Evolutionary conservation across 2,329 filamentous ascomycete genomes (phyloP), one percentile per base, ranked within the genome.

Genomic region (Pestalotiopsis sp.): DNA sequence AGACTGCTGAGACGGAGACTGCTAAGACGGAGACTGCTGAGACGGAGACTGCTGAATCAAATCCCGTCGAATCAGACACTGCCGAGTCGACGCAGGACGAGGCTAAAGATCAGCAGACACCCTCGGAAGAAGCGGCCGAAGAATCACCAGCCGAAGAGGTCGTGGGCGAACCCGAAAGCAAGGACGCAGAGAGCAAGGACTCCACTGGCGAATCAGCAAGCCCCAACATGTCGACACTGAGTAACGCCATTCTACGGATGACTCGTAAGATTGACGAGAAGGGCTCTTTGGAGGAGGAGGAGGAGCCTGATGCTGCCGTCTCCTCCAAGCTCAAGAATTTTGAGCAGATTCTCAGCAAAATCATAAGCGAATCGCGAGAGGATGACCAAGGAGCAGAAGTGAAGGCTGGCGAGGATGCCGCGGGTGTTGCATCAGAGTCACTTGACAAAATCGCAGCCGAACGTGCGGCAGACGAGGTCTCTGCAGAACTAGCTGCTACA

Each of bases 171-270:
- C 69, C 4, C 69, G 22, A 69, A 74, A 40, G 5, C 44, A 52
- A 52, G 44, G 44, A 52, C 10, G 44, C 75, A 64, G 66, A 64
- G 9, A 64, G 52, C 24, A 70, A 74, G 35, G 67, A 68, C 14
- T 72, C 68, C 61, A 68, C 67, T 48, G 70, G 68, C 22, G 40
- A 55, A 20, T 72, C 58, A 62, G 63, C 66, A 71, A 59, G 68
- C 75, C 86, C 62, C 82, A 82, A 67, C 35, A 70, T 76, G 69
- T 71, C 73, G n/a, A 73, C 74, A 17, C 66, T 78, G 35, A 78
- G 74, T 52, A 82, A 87, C 63, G 79, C 88, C 26, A 86, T 89
- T 66, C 75, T 87, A 61, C 82, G 80, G 68, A 82, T 87, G 67
- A 83, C 86, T 1, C 79, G 81, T 30, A 80, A 80, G 58, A 79